These are phyloP conservation scores for Suillus decipiens DNA, from an alignment of 768 basidiomycete genomes.

Conservation along the genomic window DNA sequence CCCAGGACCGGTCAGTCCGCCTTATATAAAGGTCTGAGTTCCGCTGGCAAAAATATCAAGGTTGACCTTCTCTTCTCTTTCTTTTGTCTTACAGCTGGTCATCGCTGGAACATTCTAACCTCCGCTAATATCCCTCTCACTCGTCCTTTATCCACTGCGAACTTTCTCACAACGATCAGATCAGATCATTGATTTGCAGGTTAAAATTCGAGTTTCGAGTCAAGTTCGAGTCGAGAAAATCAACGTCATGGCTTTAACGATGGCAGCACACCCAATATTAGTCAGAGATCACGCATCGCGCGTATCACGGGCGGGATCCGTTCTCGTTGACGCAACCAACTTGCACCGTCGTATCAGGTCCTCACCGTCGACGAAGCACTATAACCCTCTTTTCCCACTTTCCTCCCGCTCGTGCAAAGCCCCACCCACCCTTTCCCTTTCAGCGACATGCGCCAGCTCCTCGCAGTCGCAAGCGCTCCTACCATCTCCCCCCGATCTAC, in stretches of 20 bases:
- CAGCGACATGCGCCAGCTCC: conserved; percentile 27
- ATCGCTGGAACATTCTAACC: conserved; percentile 7
- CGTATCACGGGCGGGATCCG: conserved; percentile 7
- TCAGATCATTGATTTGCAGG: not conserved
- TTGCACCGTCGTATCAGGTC: conserved; percentile 9
- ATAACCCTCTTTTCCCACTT: conserved; percentile 23
- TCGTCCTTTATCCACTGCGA: not conserved
- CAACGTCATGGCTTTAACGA: conserved; percentile 4
- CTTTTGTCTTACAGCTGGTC: conserved; percentile 2
- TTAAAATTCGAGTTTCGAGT: not conserved
- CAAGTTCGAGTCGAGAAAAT: conserved; percentile 8
- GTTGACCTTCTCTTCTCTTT: conserved; percentile 9
- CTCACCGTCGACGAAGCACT: conserved; percentile 11
- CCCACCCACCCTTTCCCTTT: conserved; percentile 40
- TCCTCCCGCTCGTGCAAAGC: conserved; percentile 31
- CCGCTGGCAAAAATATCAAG: not conserved
- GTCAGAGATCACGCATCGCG: conserved; percentile 11
- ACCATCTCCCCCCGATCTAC: conserved; percentile 25
- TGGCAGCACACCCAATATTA: conserved; percentile 3
- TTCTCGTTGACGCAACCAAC: conserved; percentile 10
- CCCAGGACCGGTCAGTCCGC: conserved; percentile 6
- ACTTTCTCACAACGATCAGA: not conserved
- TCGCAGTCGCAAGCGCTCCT: conserved; percentile 21
- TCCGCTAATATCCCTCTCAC: not conserved
- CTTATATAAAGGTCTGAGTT: conserved; percentile 10